Evolutionary conservation across 257 asterid species (phyloP).

Genomic region (Leonotis leonurus): DNA sequence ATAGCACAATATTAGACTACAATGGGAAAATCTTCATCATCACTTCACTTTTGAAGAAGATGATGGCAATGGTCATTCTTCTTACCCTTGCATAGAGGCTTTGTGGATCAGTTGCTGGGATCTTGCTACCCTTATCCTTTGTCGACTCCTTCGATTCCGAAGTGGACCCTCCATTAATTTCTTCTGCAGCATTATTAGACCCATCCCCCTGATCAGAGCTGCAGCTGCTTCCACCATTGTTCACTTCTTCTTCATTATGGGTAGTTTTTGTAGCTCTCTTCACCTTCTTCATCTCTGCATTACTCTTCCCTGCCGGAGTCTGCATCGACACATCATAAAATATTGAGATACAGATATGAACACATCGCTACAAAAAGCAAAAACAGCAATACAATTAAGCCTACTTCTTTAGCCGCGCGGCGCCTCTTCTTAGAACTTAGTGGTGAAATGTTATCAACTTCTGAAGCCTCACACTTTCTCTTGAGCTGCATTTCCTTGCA

Average conservation of each 20-base stretch:
- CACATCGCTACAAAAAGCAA: not conserved
- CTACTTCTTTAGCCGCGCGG: slow-evolving; percentile 38
- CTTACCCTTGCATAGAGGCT: slow-evolving; percentile 91
- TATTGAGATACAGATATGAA: not conserved
- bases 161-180: slow-evolving; percentile 21
- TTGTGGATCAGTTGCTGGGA: slow-evolving; percentile 82
- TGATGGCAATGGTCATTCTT: too few relatives aligned
- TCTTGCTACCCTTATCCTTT: slow-evolving; percentile 53
- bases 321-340: slow-evolving; percentile 13
- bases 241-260: slow-evolving; percentile 31
- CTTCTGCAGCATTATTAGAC: slow-evolving; percentile 24
- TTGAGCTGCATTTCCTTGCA: slow-evolving; percentile 28
- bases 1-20: not conserved
- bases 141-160: slow-evolving; percentile 11
- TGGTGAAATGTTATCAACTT: slow-evolving; percentile 2
- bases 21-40: not conserved
- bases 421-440: slow-evolving; percentile 43
- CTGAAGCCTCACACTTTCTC: slow-evolving; percentile 38
- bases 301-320: slow-evolving; percentile 33
- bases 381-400: not conserved
- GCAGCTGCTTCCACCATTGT: slow-evolving; percentile 26
- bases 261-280: slow-evolving; percentile 24
- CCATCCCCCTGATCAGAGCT: slow-evolving; percentile 47
- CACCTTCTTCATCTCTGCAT: slow-evolving; percentile 29
- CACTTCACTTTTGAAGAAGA: not conserved